phyloP scores from a whole-genome alignment of 2,329 filamentous ascomycete species.

The Ustilaginoidea virens region DNA sequence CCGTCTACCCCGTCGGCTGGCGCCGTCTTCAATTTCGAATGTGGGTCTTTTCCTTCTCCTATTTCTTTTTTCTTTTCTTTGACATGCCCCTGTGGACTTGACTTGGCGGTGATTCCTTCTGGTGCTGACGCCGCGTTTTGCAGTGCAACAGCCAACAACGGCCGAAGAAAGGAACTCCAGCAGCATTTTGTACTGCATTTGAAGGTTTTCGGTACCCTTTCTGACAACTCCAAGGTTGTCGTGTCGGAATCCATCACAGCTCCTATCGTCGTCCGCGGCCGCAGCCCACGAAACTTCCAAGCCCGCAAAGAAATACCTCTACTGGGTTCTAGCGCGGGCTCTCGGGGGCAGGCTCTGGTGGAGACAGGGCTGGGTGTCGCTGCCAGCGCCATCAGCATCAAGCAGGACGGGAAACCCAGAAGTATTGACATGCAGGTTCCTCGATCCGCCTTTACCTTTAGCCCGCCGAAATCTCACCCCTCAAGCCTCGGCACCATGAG shows the following conservation, averaged over 20 bases:
- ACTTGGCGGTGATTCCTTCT: neutral
- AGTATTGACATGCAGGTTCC: constrained; percentile 38
- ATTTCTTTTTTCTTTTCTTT: constrained; percentile 25
- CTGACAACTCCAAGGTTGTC: constrained; percentile 68
- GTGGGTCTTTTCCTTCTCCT: constrained; percentile 30
- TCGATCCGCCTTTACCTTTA: constrained; percentile 42
- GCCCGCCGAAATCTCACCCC: constrained; percentile 37
- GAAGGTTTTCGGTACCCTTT: constrained; percentile 70
- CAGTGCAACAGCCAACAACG: constrained; percentile 90
- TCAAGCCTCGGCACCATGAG: constrained; percentile 37
- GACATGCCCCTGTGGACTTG: neutral
- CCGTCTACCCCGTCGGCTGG: constrained; percentile 88
- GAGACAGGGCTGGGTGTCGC: constrained; percentile 46
- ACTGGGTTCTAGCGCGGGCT: constrained; percentile 59
- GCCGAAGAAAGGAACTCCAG: constrained; percentile 82
- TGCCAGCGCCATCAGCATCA: constrained; percentile 37
- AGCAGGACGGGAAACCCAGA: constrained; percentile 37
- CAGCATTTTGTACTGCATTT: constrained; percentile 88
- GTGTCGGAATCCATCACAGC: constrained; percentile 76
- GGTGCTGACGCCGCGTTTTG: neutral
- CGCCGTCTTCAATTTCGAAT: constrained; percentile 84
- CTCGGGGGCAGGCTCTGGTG: constrained; percentile 61
- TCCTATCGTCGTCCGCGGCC: constrained; percentile 82
- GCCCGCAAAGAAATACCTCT: constrained; percentile 85
- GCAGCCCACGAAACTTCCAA: constrained; percentile 90